phyloP scores from a whole-genome alignment of 208 protist species.

The Crithidia brevicula region DNA sequence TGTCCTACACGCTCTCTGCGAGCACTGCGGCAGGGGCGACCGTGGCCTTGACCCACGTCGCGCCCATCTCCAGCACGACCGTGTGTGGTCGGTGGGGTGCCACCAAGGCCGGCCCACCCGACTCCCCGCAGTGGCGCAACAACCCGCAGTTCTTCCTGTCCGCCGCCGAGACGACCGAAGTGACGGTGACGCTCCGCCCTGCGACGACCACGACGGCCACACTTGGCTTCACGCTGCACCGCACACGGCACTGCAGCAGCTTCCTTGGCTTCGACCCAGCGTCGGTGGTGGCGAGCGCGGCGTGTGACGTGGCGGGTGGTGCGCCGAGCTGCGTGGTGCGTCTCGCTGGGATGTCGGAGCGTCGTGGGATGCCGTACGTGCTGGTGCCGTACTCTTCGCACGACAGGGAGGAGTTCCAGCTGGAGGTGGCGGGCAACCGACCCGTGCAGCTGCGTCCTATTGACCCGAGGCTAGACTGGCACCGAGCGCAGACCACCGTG shows the following conservation, averaged over 20 bases:
- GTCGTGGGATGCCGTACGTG: slow-evolving; percentile 87
- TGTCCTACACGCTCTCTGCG: slow-evolving; percentile 43
- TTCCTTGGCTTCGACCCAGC: slow-evolving; percentile 70
- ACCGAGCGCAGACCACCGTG: slow-evolving; percentile 36
- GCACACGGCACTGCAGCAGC: slow-evolving; percentile 53
- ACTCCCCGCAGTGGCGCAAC: slow-evolving; percentile 72
- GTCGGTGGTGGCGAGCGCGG: slow-evolving; percentile 52
- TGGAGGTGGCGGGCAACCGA: slow-evolving; percentile 69
- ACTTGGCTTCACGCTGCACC: slow-evolving; percentile 84
- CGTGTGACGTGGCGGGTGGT: not conserved
- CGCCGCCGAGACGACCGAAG: slow-evolving; percentile 61
- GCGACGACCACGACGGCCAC: slow-evolving; percentile 5
- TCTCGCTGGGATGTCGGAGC: slow-evolving; percentile 71
- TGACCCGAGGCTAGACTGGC: slow-evolving; percentile 78
- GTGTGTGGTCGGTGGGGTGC: slow-evolving; percentile 65
- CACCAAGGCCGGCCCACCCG: slow-evolving; percentile 52
- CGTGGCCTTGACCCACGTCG: slow-evolving; percentile 38
- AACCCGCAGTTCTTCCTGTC: slow-evolving; percentile 90
- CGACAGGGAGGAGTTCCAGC: slow-evolving; percentile 36
- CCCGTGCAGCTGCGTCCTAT: slow-evolving; percentile 60
- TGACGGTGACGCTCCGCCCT: slow-evolving; percentile 55
- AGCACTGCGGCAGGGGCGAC: slow-evolving; percentile 12
- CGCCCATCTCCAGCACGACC: slow-evolving; percentile 31
- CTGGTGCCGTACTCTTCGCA: slow-evolving; percentile 74
- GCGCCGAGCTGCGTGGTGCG: slow-evolving; percentile 38